Percentiles rank a stretch among this genome's conserved stretches.
Evolutionary conservation across 495 filamentous ascomycete species (phyloP).

Genomic region (Tuber umbilicatum): DNA sequence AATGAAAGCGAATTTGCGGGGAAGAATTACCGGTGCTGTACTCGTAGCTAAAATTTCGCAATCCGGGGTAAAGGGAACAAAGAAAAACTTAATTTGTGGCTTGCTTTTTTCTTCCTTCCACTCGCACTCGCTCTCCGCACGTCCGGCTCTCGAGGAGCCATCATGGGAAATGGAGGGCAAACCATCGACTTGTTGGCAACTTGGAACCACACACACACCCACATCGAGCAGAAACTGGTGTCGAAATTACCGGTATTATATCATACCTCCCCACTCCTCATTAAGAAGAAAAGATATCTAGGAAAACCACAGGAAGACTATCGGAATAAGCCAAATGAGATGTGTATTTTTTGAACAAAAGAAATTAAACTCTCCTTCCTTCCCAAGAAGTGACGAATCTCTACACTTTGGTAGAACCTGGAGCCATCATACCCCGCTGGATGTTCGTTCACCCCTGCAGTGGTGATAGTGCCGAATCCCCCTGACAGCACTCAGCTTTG

Average conservation of each 20-base stretch:
- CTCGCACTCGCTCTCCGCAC: neutral
- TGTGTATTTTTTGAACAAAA: neutral
- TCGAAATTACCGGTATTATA: neutral
- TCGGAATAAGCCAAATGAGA: neutral
- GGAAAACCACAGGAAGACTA: too few relatives aligned
- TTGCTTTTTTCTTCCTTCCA: neutral
- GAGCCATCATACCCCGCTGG: neutral
- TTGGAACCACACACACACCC: neutral
- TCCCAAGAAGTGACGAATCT: neutral
- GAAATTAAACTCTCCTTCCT: too few relatives aligned
- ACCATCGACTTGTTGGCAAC: neutral
- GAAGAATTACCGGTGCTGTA: neutral
- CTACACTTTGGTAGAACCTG: neutral
- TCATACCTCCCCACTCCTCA: neutral
- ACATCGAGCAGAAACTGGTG: neutral
- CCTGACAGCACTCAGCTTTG: neutral
- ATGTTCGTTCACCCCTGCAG: neutral
- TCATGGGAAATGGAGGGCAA: neutral
- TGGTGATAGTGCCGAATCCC: slow-evolving; percentile 3
- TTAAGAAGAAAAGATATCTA: too few relatives aligned
- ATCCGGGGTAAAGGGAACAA: neutral
- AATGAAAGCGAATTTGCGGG: neutral
- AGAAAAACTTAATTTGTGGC: neutral
- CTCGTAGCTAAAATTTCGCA: neutral
- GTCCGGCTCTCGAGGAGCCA: too few relatives aligned